phyloP scores from a whole-genome alignment of 306 rosid genomes.

The Prunus persica region Prunus_persica_NCBIv2 NC_034009.1:42142501-42143000 shows the following conservation, averaged over 20 bases:
- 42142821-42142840: not conserved
- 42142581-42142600: constrained; percentile 20
- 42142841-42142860: too few relatives aligned
- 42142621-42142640: constrained; percentile 12
- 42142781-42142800: not conserved
- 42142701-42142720: not conserved
- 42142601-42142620: constrained; percentile 15
- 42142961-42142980: not conserved
- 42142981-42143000: not conserved
- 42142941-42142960: not conserved
- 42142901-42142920: too few relatives aligned
- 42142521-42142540: constrained; percentile 11
- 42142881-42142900: too few relatives aligned
- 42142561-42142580: constrained; percentile 13
- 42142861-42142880: too few relatives aligned
- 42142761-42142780: too few relatives aligned
- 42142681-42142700: not conserved
- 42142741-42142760: too few relatives aligned
- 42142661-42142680: constrained; percentile 15
- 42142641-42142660: constrained; percentile 26
- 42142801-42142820: not conserved
- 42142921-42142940: too few relatives aligned
- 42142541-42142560: constrained; percentile 14
- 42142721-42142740: too few relatives aligned
- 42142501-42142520: constrained; percentile 21